phyloP scores from a whole-genome alignment of 257 asterid genomes.

The Asclepias syriaca region DNA sequence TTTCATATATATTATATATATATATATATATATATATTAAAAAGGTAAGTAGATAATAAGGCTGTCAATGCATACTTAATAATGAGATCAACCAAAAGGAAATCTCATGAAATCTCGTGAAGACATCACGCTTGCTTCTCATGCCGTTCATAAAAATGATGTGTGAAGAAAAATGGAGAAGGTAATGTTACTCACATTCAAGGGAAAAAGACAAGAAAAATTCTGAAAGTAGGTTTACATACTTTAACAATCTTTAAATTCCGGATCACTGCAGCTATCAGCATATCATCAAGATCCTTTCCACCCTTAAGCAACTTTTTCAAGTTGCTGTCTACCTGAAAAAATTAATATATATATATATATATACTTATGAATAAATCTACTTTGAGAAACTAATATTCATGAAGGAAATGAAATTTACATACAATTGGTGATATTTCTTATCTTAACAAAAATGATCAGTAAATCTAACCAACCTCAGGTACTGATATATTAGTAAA shows the following conservation, averaged over 20 bases:
- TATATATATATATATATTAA: too few relatives aligned
- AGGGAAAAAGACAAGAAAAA: neutral
- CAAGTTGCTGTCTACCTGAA: constrained; percentile 62
- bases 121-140: neutral
- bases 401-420: neutral
- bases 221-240: constrained; percentile 21
- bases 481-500: constrained; percentile 62
- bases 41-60: neutral
- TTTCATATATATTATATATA: neutral
- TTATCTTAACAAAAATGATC: constrained; percentile 7
- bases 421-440: neutral
- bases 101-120: neutral
- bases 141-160: neutral
- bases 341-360: constrained; percentile 10
- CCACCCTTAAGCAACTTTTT: constrained; percentile 65
- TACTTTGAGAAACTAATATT: neutral
- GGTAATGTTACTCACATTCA: neutral
- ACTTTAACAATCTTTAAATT: constrained; percentile 84
- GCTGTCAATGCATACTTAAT: neutral
- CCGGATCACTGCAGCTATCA: constrained; percentile 79
- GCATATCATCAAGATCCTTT: constrained; percentile 57
- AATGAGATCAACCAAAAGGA: neutral
- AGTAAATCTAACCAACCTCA: constrained; percentile 47
- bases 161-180: neutral
- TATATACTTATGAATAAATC: neutral